Evolutionary conservation across 1,284 basidiomycete genomes (phyloP).

Genomic region (Boletellus deceptivus): DNA sequence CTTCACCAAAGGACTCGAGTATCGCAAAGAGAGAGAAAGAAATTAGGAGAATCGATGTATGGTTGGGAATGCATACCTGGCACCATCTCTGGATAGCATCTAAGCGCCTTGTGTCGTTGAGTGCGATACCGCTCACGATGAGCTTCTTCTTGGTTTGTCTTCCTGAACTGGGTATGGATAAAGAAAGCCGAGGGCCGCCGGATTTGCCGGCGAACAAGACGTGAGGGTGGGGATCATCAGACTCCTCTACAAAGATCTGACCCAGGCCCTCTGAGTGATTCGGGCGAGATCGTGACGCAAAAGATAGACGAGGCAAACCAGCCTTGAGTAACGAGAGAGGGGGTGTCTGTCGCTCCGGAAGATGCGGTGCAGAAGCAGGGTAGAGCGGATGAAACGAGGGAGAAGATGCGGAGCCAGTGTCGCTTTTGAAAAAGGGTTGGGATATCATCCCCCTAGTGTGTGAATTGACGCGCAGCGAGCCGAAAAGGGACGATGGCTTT

Average conservation of each 20-base stretch:
- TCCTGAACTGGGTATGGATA: slow-evolving; percentile 42
- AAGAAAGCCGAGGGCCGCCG: slow-evolving; percentile 42
- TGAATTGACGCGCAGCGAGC: slow-evolving; percentile 48
- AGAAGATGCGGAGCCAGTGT: slow-evolving; percentile 28
- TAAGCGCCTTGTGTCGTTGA: slow-evolving; percentile 48
- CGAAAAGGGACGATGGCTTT: slow-evolving; percentile 44
- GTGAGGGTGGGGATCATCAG: slow-evolving; percentile 29
- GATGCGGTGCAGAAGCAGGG: slow-evolving; percentile 40
- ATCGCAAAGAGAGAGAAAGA: slow-evolving; percentile 2
- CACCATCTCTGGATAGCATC: slow-evolving; percentile 68
- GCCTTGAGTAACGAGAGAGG: slow-evolving; percentile 19
- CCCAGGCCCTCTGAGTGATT: slow-evolving; percentile 21
- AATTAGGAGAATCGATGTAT: slow-evolving; percentile 1
- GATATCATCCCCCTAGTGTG: slow-evolving; percentile 28
- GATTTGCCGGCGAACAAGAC: slow-evolving; percentile 34
- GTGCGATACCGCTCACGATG: slow-evolving; percentile 52
- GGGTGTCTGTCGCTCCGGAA: slow-evolving; percentile 30
- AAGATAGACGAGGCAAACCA: slow-evolving; percentile 27
- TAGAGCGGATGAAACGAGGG: slow-evolving; percentile 41
- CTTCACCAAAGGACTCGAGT: slow-evolving; percentile 65
- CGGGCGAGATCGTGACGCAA: slow-evolving; percentile 22
- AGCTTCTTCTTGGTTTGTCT: slow-evolving; percentile 49
- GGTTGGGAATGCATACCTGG: slow-evolving; percentile 47
- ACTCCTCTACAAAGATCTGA: slow-evolving; percentile 35
- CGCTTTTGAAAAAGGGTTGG: slow-evolving; percentile 32